Conservation (phyloP, 2,329 filamentous ascomycete species). For the Zymoseptoria ardabiliae region DNA sequence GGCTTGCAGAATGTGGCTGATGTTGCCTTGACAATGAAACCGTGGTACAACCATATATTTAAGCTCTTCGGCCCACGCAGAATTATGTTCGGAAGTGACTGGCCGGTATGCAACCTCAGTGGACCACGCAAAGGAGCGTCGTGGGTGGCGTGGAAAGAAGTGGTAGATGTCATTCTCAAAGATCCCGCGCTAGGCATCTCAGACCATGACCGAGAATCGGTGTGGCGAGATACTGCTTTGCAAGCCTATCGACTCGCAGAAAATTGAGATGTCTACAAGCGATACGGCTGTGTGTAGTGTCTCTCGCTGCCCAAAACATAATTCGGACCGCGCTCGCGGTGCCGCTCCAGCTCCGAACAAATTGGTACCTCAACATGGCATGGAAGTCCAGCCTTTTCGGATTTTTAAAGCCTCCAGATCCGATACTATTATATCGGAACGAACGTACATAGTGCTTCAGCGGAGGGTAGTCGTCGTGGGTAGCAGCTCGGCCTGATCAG, state of each 20-base stretch:
- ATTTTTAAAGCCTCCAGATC: background rate
- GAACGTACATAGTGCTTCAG: background rate
- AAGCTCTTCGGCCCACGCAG: conserved; percentile 62
- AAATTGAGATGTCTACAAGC: background rate
- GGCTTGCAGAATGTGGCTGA: conserved; percentile 37
- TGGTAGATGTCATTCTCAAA: conserved; percentile 60
- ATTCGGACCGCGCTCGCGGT: background rate
- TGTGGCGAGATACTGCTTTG: conserved; percentile 67
- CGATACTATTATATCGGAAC: background rate
- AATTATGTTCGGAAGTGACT: conserved; percentile 88
- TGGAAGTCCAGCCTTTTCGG: background rate
- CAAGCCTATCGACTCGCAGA: conserved; percentile 52
- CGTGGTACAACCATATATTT: conserved; percentile 67
- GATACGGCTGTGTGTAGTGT: background rate
- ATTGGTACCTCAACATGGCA: background rate
- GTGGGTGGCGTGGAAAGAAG: conserved; percentile 67
- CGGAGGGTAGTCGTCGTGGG: too few species aligned
- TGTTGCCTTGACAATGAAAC: conserved; percentile 56
- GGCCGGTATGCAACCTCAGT: conserved; percentile 79
- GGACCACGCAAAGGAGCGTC: conserved; percentile 50
- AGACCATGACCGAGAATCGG: conserved; percentile 53
- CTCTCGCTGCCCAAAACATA: background rate
- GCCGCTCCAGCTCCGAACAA: background rate
- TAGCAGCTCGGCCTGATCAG: too few species aligned
- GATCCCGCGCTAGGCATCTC: conserved; percentile 38